Conservation (phyloP, 1,139 yeast species). For the Hemisphaericaspora xylofermentans region DNA sequence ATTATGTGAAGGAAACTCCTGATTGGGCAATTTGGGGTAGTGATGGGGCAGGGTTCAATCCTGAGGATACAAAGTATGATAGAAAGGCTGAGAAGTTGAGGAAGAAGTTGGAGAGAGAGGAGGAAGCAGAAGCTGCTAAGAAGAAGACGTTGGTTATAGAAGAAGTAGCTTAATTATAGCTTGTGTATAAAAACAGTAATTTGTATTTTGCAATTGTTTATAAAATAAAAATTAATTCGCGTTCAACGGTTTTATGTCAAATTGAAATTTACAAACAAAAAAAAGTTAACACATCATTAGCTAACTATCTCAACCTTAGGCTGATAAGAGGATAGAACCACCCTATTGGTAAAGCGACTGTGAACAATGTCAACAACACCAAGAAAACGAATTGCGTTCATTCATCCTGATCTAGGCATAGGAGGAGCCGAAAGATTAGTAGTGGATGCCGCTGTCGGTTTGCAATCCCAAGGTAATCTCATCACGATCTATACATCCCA, state of each 20-base stretch:
- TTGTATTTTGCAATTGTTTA: neutral
- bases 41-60: conserved; percentile 83
- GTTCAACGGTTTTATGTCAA: no score
- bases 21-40: conserved; percentile 92
- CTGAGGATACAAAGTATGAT: conserved; percentile 70
- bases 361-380: neutral
- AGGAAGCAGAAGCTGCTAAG: conserved; percentile 11
- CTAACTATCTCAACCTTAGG: no score
- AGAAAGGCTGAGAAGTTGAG: conserved; percentile 65
- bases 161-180: neutral
- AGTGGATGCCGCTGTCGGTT: conserved; percentile 90
- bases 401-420: conserved; percentile 96
- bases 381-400: conserved; percentile 58
- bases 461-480: conserved; percentile 66
- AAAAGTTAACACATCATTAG: no score
- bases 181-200: no score
- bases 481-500: conserved; percentile 83
- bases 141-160: neutral
- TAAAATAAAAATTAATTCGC: neutral
- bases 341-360: no score
- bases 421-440: conserved; percentile 96
- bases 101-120: conserved; percentile 44
- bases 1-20: conserved; percentile 79
- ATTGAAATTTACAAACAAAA: no score
- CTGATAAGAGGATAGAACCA: no score